These are phyloP conservation scores for Lactarius evosmus DNA, from an alignment of 768 basidiomycete species.

Conservation along the genomic window DNA sequence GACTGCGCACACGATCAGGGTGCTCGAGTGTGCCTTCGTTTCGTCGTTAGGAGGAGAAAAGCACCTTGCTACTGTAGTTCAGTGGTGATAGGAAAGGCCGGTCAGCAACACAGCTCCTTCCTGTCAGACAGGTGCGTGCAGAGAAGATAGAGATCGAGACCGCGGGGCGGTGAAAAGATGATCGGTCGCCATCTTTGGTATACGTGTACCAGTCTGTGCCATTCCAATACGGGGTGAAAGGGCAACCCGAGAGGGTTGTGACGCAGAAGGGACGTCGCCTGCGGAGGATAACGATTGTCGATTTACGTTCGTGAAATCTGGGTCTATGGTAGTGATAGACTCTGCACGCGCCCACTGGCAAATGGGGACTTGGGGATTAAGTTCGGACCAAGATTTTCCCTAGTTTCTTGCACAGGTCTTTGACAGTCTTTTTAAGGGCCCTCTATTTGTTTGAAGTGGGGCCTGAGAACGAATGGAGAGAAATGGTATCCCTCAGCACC, in stretches of 20 bases:
- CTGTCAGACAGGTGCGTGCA: not conserved
- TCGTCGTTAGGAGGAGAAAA: not conserved
- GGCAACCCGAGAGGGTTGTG: not conserved
- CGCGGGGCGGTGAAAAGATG: not conserved
- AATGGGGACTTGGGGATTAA: not conserved
- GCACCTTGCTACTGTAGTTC: not conserved
- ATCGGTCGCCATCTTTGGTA: not conserved
- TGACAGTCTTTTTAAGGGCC: not conserved
- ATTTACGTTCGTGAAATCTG: not conserved
- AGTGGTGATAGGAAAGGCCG: not conserved
- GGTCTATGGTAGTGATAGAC: not conserved
- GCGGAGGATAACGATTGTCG: not conserved
- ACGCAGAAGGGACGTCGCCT: not conserved
- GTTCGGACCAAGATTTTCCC: too few relatives aligned
- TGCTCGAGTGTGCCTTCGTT: not conserved
- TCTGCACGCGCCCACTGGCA: not conserved
- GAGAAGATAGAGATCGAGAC: not conserved
- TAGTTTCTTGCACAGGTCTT: not conserved
- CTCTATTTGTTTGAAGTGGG: not conserved
- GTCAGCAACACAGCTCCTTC: not conserved
- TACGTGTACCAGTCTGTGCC: not conserved
- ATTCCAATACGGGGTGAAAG: not conserved
- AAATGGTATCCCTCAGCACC: too few relatives aligned
- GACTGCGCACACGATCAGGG: not conserved
- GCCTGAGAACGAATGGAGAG: not conserved